Conservation (phyloP, 192 early-diverging fungal species). For the Coemansia furcata region DNA sequence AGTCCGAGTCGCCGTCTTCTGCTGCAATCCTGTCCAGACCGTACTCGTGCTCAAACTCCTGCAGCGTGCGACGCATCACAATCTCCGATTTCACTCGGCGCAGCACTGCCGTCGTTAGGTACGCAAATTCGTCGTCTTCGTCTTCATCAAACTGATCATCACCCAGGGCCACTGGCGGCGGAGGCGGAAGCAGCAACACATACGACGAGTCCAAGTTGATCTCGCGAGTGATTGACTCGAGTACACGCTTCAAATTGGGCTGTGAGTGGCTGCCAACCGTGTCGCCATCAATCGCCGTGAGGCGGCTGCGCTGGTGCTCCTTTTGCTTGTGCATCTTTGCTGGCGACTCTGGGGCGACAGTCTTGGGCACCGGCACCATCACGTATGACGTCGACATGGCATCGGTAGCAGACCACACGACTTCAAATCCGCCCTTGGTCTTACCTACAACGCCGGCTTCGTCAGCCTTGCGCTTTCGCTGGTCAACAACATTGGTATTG, state of each 20-base stretch:
- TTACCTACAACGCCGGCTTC: conserved; percentile 49
- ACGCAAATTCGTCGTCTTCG: conserved; percentile 52
- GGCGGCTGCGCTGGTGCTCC: conserved; percentile 17
- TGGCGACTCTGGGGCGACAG: conserved; percentile 41
- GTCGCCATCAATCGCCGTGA: conserved; percentile 20
- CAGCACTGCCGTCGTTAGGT: conserved; percentile 30
- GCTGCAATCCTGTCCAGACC: conserved; percentile 31
- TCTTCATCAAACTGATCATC: conserved; percentile 16
- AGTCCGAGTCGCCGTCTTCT: conserved; percentile 36
- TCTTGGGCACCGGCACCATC: conserved; percentile 50
- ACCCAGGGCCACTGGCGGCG: conserved; percentile 39
- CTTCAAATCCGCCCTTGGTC: conserved; percentile 52
- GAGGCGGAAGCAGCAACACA: conserved; percentile 48
- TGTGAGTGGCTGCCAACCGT: conserved; percentile 48
- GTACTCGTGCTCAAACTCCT: conserved; percentile 51
- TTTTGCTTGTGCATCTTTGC: conserved; percentile 50
- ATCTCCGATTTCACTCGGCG: conserved; percentile 49
- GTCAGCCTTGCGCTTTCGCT: conserved; percentile 52
- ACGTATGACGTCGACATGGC: conserved; percentile 49
- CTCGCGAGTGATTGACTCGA: conserved; percentile 53
- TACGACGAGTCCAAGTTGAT: conserved; percentile 54
- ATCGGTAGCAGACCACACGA: conserved; percentile 50
- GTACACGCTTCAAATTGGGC: conserved; percentile 50
- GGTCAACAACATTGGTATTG: conserved; percentile 2
- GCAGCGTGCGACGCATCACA: conserved; percentile 44